These are phyloP conservation scores for Colletotrichum costaricense DNA, from an alignment of 2,329 filamentous ascomycete genomes.

Conservation along the genomic window DNA sequence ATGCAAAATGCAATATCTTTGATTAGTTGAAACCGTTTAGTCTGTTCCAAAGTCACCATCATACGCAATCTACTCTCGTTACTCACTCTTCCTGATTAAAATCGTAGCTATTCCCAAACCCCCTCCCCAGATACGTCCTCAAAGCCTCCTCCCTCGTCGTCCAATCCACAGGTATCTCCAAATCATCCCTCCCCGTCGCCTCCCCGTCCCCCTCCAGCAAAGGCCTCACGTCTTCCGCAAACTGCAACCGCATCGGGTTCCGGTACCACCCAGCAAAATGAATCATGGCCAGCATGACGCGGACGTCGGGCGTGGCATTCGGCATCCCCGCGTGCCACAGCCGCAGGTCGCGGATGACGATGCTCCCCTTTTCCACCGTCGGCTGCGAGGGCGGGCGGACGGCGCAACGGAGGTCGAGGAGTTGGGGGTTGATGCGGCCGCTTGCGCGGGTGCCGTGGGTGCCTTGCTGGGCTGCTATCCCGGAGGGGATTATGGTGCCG, in stretches of 20 bases:
- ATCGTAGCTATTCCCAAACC: constrained; percentile 72
- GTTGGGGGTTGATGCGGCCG: constrained; percentile 56
- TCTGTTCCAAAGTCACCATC: background rate
- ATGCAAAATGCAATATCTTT: background rate
- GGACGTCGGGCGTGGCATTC: constrained; percentile 60
- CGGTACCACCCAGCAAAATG: constrained; percentile 69
- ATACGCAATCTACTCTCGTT: too few relatives aligned
- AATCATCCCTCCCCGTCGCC: constrained; percentile 36
- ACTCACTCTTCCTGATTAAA: constrained; percentile 59
- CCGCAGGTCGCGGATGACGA: constrained; percentile 69
- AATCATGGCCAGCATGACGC: constrained; percentile 71
- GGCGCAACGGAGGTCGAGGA: constrained; percentile 50
- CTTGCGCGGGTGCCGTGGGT: constrained; percentile 63
- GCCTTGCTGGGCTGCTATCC: constrained; percentile 56
- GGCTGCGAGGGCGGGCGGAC: constrained; percentile 61
- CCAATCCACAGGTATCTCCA: constrained; percentile 65
- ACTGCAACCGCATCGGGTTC: constrained; percentile 66
- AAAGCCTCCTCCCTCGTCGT: constrained; percentile 53
- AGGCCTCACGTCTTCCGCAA: constrained; percentile 61
- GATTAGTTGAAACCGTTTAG: background rate
- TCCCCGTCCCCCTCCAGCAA: constrained; percentile 51
- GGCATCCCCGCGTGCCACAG: constrained; percentile 75
- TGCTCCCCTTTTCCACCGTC: constrained; percentile 61
- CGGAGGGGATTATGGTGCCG: constrained; percentile 23
- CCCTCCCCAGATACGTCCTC: constrained; percentile 63